These are phyloP conservation scores for Polytolypa hystricis DNA, from an alignment of 2,329 filamentous ascomycete genomes.

Conservation along the genomic window DNA sequence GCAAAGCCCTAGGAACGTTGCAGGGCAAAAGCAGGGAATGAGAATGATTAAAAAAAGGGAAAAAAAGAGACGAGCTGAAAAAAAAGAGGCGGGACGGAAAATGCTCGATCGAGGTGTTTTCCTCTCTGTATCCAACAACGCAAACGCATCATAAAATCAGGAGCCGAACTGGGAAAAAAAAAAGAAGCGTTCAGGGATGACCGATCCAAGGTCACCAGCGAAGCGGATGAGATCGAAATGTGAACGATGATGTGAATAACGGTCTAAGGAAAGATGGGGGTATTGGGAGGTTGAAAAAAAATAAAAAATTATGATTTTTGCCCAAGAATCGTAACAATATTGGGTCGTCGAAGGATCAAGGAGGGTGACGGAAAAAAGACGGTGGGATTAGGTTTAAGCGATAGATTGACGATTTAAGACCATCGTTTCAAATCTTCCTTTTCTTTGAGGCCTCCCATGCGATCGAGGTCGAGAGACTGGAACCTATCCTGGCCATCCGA, in stretches of 20 bases:
- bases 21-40: slow-evolving; percentile 20
- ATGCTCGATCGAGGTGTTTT: too few species aligned
- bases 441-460: slow-evolving; percentile 89
- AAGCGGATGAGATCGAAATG: slow-evolving; percentile 11
- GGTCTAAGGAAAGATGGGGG: too few species aligned
- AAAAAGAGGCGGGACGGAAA: too few species aligned
- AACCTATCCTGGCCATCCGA: slow-evolving; percentile 69
- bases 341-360: slow-evolving; percentile 10
- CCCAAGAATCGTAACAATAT: background rate
- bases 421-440: slow-evolving; percentile 47
- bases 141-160: too few species aligned
- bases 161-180: too few species aligned
- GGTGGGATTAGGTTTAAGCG: background rate
- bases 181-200: background rate
- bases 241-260: too few species aligned
- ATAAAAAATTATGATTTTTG: slow-evolving; percentile 7
- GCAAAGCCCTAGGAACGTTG: slow-evolving; percentile 29
- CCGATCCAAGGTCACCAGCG: slow-evolving; percentile 13
- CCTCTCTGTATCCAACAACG: too few species aligned
- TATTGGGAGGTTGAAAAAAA: slow-evolving; percentile 9
- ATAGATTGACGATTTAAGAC: slow-evolving; percentile 18
- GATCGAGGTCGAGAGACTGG: slow-evolving; percentile 87
- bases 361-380: slow-evolving; percentile 4
- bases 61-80: too few species aligned
- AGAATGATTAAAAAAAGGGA: too few species aligned